Conservation (phyloP, 257 asterid genomes). For the Solanum neorickii region DNA sequence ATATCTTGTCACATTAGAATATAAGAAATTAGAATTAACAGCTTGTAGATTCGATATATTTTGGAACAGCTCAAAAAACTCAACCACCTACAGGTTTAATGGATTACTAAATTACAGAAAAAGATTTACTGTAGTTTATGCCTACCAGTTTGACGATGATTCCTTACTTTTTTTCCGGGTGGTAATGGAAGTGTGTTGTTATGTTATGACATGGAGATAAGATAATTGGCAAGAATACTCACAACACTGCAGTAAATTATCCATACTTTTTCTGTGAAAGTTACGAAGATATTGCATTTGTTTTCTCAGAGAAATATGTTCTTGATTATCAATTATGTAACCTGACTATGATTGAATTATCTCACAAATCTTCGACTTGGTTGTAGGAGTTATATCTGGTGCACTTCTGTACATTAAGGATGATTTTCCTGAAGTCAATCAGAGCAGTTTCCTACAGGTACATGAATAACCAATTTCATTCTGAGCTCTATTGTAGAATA, state of each 20-base stretch:
- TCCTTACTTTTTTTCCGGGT: background rate
- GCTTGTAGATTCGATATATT: background rate
- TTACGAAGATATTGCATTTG: background rate
- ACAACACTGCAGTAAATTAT: background rate
- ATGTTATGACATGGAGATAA: background rate
- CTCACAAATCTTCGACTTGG: constrained; percentile 10
- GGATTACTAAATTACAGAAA: background rate
- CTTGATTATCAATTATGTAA: background rate
- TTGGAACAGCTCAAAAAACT: background rate
- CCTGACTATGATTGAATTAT: background rate
- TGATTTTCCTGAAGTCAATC: constrained; percentile 73
- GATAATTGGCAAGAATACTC: background rate
- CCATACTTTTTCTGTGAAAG: background rate
- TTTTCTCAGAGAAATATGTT: background rate
- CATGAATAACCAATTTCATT: background rate
- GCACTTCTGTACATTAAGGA: constrained; percentile 83
- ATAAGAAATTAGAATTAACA: background rate
- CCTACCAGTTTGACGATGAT: background rate
- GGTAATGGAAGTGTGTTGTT: background rate
- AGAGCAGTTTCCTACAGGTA: constrained; percentile 89
- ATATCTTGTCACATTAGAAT: background rate
- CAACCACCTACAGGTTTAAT: background rate
- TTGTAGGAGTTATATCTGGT: constrained; percentile 92
- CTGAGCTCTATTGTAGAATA: background rate
- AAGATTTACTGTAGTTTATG: background rate